Percentiles rank a stretch among this genome's conserved stretches.
phyloP scores from a whole-genome alignment of 306 rosid genomes.

The Begonia loranthoides region DNA sequence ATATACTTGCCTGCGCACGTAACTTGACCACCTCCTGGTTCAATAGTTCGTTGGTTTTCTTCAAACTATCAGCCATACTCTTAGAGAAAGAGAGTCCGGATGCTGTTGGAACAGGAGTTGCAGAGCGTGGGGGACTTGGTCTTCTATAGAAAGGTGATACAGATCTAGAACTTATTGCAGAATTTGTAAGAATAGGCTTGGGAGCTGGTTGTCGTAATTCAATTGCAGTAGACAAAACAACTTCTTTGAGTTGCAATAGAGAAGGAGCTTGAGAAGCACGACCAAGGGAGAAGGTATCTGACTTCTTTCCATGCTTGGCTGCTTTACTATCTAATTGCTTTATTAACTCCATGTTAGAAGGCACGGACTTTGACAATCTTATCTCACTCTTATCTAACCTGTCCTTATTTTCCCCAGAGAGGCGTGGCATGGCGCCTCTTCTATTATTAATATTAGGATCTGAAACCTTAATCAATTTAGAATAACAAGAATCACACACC shows the following conservation, averaged over 20 bases:
- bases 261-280: constrained; percentile 65
- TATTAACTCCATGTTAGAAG: constrained; percentile 88
- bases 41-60: constrained; percentile 77
- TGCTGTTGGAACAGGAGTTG: constrained; percentile 86
- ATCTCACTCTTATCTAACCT: constrained; percentile 75
- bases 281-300: constrained; percentile 68
- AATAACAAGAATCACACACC: constrained; percentile 81
- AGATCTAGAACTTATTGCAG: constrained; percentile 75
- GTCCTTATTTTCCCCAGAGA: constrained; percentile 90
- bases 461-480: constrained; percentile 50
- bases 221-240: constrained; percentile 48
- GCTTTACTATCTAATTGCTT: constrained; percentile 92
- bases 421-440: constrained; percentile 62
- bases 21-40: constrained; percentile 76
- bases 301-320: constrained; percentile 88
- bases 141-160: constrained; percentile 87
- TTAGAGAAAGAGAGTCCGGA: constrained; percentile 93
- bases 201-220: constrained; percentile 67
- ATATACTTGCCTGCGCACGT: constrained; percentile 52
- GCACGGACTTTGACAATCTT: constrained; percentile 63
- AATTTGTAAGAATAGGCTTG: constrained; percentile 51
- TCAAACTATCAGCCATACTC: constrained; percentile 65
- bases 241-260: constrained; percentile 73
- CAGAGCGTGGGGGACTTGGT: constrained; percentile 91
- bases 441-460: constrained; percentile 48